These are phyloP conservation scores for Mortierella sp. DNA, from an alignment of 371 early-diverging fungal genomes.

Conservation along the genomic window DNA sequence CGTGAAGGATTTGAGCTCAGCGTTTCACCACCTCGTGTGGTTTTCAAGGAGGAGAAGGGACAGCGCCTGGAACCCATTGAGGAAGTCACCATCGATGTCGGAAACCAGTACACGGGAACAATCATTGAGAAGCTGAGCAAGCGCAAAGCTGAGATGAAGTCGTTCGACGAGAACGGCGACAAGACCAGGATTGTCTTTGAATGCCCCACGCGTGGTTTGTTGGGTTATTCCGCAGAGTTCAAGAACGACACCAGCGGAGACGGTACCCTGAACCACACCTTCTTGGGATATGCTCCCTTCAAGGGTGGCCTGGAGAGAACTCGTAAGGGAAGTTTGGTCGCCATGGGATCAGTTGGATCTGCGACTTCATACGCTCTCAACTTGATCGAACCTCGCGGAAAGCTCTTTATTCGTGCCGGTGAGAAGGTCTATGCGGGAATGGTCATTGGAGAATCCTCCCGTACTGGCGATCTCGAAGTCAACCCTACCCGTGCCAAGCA, in stretches of 20 bases:
- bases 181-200: constrained; percentile 78
- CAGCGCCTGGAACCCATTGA: constrained; percentile 82
- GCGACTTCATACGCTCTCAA: constrained; percentile 80
- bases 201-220: constrained; percentile 83
- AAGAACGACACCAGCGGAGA: constrained; percentile 81
- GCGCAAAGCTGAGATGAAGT: constrained; percentile 83
- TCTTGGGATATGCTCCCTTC: constrained; percentile 75
- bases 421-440: constrained; percentile 84
- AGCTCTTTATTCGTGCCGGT: constrained; percentile 79
- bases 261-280: constrained; percentile 81
- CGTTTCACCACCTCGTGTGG: constrained; percentile 83
- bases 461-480: constrained; percentile 78
- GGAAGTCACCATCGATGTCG: constrained; percentile 85
- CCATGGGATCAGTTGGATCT: constrained; percentile 71
- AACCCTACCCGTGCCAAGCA: constrained; percentile 86
- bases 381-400: constrained; percentile 82
- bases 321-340: constrained; percentile 81
- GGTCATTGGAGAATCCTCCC: constrained; percentile 85
- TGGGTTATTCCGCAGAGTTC: constrained; percentile 86
- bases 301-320: constrained; percentile 77
- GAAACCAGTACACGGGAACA: constrained; percentile 72
- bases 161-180: constrained; percentile 76
- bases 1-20: constrained; percentile 89
- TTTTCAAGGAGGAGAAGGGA: constrained; percentile 69
- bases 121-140: constrained; percentile 85